A percentile compares a stretch with the other conserved stretches of the same genome.
Evolutionary conservation across 169 alveolate species (phyloP).

Genomic region (Amoebophrya sp.): DNA sequence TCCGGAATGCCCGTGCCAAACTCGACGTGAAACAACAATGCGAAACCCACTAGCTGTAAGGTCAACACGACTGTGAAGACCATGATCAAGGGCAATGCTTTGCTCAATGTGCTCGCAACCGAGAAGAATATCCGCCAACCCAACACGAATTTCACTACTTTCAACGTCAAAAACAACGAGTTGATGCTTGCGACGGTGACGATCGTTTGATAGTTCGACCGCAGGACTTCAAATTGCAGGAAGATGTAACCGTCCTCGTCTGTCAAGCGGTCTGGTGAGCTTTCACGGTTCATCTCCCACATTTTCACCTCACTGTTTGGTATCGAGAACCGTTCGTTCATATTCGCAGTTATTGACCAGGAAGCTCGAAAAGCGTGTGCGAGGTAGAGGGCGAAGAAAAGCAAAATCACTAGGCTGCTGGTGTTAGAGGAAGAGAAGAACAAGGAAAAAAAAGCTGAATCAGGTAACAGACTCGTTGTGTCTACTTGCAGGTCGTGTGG

Average conservation of each 20-base stretch:
- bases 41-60: background rate
- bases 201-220: background rate
- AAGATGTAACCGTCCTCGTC: conserved; percentile 10
- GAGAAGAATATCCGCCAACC: background rate
- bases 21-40: background rate
- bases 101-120: background rate
- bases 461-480: too few relatives aligned
- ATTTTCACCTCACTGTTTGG: background rate
- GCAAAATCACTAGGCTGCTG: background rate
- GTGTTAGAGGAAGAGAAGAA: too few relatives aligned
- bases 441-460: too few relatives aligned
- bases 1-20: background rate
- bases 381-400: background rate
- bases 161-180: background rate
- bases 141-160: background rate
- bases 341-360: background rate
- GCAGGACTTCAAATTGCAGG: background rate
- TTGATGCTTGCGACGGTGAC: background rate
- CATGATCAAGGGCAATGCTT: background rate
- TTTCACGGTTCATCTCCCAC: background rate
- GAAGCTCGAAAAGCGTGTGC: background rate
- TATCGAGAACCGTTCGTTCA: background rate
- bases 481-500: too few relatives aligned
- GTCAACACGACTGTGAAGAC: background rate
- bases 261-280: background rate